phyloP scores from a whole-genome alignment of 495 filamentous ascomycete species.

The Aspergillus bridgeri region DNA sequence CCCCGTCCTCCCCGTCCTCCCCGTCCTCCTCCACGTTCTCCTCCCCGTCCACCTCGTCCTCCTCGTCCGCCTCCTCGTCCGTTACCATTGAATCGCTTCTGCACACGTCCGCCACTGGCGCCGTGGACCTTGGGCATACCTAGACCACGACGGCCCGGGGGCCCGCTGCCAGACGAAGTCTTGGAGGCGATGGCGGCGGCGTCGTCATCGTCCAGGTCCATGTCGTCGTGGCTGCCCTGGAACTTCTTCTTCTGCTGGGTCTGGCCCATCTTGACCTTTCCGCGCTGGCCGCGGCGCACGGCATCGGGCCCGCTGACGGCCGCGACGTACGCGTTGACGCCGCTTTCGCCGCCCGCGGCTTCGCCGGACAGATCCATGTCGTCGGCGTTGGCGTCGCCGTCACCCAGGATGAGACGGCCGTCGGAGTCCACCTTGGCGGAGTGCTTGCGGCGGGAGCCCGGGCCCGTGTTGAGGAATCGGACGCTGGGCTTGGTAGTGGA shows the following conservation, averaged over 20 bases:
- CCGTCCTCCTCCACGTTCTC: constrained; percentile 10
- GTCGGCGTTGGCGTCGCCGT: constrained; percentile 50
- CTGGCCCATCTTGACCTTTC: constrained; percentile 82
- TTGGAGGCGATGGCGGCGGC: constrained; percentile 20
- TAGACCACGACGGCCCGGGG: constrained; percentile 37
- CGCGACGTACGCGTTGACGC: constrained; percentile 87
- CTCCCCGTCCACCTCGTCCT: constrained; percentile 21
- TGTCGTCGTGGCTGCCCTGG: constrained; percentile 52
- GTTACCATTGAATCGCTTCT: constrained; percentile 26
- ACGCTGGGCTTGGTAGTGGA: constrained; percentile 80
- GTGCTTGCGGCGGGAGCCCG: constrained; percentile 44
- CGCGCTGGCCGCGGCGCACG: constrained; percentile 73
- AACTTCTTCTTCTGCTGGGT: constrained; percentile 57
- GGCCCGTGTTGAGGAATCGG: constrained; percentile 42
- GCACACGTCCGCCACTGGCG: constrained; percentile 33
- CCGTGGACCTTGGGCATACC: constrained; percentile 46
- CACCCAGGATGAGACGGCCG: constrained; percentile 82
- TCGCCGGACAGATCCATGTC: constrained; percentile 51
- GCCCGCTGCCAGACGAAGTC: background rate
- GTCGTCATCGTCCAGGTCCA: constrained; percentile 63
- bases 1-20: too few species aligned
- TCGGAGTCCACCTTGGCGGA: constrained; percentile 71
- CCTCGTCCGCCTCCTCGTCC: constrained; percentile 7
- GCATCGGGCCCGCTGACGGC: constrained; percentile 84
- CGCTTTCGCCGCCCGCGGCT: constrained; percentile 43